Evolutionary conservation across 1,139 yeast genomes (phyloP).

Genomic region (Hemisphaericaspora xylanilytica): DNA sequence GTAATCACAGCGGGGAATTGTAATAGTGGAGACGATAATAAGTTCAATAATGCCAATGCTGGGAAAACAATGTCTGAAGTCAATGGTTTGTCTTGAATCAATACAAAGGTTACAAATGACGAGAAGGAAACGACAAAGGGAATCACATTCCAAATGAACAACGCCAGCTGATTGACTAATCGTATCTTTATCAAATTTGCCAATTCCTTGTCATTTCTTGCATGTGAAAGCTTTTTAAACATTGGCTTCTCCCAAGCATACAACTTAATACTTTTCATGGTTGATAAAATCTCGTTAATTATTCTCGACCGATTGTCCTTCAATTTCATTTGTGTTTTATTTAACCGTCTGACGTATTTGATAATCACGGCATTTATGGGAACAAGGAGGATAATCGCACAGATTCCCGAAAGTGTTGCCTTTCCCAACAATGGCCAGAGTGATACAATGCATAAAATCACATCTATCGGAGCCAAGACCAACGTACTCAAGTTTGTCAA

Average conservation of each 20-base stretch:
- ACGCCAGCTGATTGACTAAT: slow-evolving; percentile 25
- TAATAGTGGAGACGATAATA: slow-evolving; percentile 30
- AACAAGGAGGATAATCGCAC: slow-evolving; percentile 24
- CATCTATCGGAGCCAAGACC: slow-evolving; percentile 26
- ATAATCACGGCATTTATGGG: slow-evolving; percentile 38
- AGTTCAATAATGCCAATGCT: slow-evolving; percentile 31
- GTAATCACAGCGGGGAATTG: slow-evolving; percentile 28
- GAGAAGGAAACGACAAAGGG: slow-evolving; percentile 31
- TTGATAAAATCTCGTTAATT: slow-evolving; percentile 32
- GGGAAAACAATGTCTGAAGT: slow-evolving; percentile 36
- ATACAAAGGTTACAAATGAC: slow-evolving; percentile 22
- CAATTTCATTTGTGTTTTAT: slow-evolving; percentile 62
- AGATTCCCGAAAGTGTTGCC: slow-evolving; percentile 32
- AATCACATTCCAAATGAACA: slow-evolving; percentile 30
- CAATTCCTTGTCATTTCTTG: slow-evolving; percentile 33
- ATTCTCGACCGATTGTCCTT: slow-evolving; percentile 42
- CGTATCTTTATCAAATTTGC: slow-evolving; percentile 22
- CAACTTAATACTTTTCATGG: slow-evolving; percentile 35
- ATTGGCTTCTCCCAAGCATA: slow-evolving; percentile 38
- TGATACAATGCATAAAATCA: slow-evolving; percentile 23
- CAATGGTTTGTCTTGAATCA: slow-evolving; percentile 19
- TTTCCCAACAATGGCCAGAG: slow-evolving; percentile 27
- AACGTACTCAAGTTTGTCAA: slow-evolving; percentile 24
- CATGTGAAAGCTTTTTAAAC: slow-evolving; percentile 24
- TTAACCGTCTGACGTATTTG: slow-evolving; percentile 43